Base-by-base conservation (phyloP, 805 yeast genomes). In the Tanozyma kutaoensis region DNA sequence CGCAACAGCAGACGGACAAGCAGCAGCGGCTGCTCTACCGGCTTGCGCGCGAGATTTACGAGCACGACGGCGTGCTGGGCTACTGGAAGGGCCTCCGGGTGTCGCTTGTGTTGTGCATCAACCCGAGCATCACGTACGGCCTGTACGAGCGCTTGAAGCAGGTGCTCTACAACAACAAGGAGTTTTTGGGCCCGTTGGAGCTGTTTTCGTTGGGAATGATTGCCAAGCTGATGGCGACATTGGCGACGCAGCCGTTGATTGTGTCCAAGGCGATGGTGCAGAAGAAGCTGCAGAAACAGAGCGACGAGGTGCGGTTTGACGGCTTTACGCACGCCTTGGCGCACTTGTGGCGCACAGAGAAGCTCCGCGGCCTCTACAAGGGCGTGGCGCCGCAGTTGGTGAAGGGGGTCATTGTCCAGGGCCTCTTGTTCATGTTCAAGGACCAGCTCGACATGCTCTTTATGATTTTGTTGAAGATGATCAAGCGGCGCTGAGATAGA, bases 41-140 rank as follows among this genome's bases (percentile, higher is more conserved):
- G 36, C 47, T 59, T 36, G 37, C 50, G 21, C 43, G 62, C 32
- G 69, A 71, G 27, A 71, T 80, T 26, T 48, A 69, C 20, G 52
- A 56, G 13, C 72, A 72, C 15, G 80, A 78, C 38, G 88, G 91
- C 4, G 36, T 72, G 20, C 48, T 64, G 13, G 88, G 88, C 0
- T 67, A 80, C 32, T 82, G 93, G 93, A 66, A 73, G 37, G 94
- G 94, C 0, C 62, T 82, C 31, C 76, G 81, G 48, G 93, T 84
- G 6, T 72, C 82, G 6, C 50, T 81, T 41, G 77, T 81, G 8
- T 63, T 82, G 27, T 81, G 88, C 12, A 58, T 76, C 26, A 82
- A 82, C 52, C 94, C 94, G 3, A 74, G 91, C 22, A 82, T 82
- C 45, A 82, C 94, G 3, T 82, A 81, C 45, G 88, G 93, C 6